These are phyloP conservation scores for Coniferiporia weirii DNA, from an alignment of 1,284 basidiomycete genomes.

Conservation along the genomic window DNA sequence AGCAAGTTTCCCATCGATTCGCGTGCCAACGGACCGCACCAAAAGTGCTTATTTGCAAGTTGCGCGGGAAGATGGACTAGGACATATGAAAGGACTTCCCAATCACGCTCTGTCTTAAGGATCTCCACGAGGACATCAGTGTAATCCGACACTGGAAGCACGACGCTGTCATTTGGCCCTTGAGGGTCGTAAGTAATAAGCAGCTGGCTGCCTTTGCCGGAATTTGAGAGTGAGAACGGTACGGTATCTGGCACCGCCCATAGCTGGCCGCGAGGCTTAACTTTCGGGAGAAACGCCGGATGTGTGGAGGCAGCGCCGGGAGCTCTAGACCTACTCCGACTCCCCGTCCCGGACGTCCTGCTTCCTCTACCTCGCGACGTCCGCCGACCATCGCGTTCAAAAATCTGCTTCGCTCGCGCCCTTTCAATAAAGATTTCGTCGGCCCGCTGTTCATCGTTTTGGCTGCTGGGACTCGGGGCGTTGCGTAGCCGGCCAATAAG, in stretches of 20 bases:
- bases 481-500: slow-evolving; percentile 15
- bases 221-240: slow-evolving; percentile 60
- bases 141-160: slow-evolving; percentile 81
- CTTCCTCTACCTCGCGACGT: slow-evolving; percentile 53
- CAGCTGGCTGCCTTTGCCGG: slow-evolving; percentile 68
- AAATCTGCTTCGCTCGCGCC: slow-evolving; percentile 40
- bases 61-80: slow-evolving; percentile 90
- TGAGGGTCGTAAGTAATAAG: slow-evolving; percentile 71
- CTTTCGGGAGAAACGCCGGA: slow-evolving; percentile 25
- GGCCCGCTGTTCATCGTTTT: slow-evolving; percentile 22
- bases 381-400: slow-evolving; percentile 51
- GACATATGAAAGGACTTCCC: slow-evolving; percentile 93
- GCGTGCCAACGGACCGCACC: slow-evolving; percentile 84
- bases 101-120: slow-evolving; percentile 75
- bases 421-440: slow-evolving; percentile 32
- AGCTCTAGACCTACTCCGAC: slow-evolving; percentile 70
- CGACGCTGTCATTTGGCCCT: slow-evolving; percentile 40
- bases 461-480: not conserved
- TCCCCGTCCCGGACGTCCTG: slow-evolving; percentile 43
- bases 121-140: slow-evolving; percentile 64
- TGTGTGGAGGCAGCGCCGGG: slow-evolving; percentile 25
- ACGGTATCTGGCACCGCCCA: slow-evolving; percentile 81
- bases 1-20: slow-evolving; percentile 63
- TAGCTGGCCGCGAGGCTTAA: slow-evolving; percentile 45
- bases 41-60: slow-evolving; percentile 93